Conservation (phyloP, 768 basidiomycete species). For the Amanita molliuscula region DNA sequence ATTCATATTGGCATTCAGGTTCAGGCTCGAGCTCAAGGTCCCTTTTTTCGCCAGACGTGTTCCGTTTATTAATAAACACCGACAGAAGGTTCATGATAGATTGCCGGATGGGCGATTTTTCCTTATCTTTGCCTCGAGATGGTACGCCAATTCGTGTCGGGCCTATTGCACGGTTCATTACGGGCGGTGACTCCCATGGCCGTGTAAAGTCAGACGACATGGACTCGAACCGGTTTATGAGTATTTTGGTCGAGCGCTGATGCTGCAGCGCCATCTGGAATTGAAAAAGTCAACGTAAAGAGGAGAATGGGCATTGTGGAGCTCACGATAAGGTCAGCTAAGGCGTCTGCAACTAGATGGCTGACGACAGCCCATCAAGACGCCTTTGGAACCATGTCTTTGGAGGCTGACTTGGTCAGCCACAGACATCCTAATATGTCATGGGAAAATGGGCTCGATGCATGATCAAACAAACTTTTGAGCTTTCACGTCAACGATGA, state of each 20-base stretch:
- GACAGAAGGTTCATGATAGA: slow-evolving; percentile 56
- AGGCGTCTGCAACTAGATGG: neutral
- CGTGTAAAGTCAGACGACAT: neutral
- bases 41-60: slow-evolving; percentile 15
- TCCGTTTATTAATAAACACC: slow-evolving; percentile 40
- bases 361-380: neutral
- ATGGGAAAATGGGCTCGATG: neutral
- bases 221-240: slow-evolving; percentile 1
- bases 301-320: neutral
- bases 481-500: neutral
- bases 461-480: neutral
- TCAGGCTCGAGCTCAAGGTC: neutral
- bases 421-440: neutral
- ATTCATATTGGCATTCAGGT: slow-evolving; percentile 7
- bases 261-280: slow-evolving; percentile 1
- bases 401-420: neutral
- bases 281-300: neutral
- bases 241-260: slow-evolving; percentile 3
- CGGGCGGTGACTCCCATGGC: neutral
- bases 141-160: neutral
- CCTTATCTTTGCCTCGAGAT: slow-evolving; percentile 18
- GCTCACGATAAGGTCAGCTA: neutral
- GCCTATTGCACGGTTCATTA: neutral
- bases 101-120: slow-evolving; percentile 51
- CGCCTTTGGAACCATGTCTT: neutral